A percentile compares a stretch with the other conserved stretches of the same genome.
These are phyloP conservation scores for Boletus reticuloceps DNA, from an alignment of 768 basidiomycete genomes.

Conservation along the genomic window DNA sequence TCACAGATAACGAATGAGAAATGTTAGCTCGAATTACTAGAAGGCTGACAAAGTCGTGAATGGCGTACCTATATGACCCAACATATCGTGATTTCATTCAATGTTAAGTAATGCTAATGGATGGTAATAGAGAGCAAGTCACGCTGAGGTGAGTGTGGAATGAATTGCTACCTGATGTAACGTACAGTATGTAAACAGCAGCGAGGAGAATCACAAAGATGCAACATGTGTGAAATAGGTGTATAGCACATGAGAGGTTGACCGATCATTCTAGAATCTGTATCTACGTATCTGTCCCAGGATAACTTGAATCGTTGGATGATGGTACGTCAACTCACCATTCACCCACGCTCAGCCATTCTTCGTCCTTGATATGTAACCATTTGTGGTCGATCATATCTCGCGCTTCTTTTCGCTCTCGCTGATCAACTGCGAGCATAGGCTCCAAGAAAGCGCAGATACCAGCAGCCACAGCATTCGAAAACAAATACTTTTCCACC, in stretches of 20 bases:
- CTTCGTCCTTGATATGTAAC: slow-evolving; percentile 47
- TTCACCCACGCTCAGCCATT: slow-evolving; percentile 24
- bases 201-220: neutral
- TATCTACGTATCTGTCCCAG: slow-evolving; percentile 9
- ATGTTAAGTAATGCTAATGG: too few species aligned
- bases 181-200: neutral
- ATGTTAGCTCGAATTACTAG: too few species aligned
- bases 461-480: slow-evolving; percentile 51
- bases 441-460: slow-evolving; percentile 70
- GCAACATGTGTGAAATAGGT: slow-evolving; percentile 5
- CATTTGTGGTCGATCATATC: slow-evolving; percentile 77
- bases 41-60: too few species aligned
- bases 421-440: slow-evolving; percentile 72
- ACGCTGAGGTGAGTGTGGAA: neutral
- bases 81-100: too few species aligned
- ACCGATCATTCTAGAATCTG: neutral
- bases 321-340: slow-evolving; percentile 25
- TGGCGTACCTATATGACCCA: too few species aligned
- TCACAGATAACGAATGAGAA: neutral
- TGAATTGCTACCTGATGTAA: neutral
- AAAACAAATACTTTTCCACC: slow-evolving; percentile 83
- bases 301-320: neutral
- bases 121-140: neutral
- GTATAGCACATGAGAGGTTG: slow-evolving; percentile 1
- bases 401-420: slow-evolving; percentile 63